Evolutionary conservation across 176 grass and related monocot genomes (phyloP).

Genomic region (Secale cereale): DNA sequence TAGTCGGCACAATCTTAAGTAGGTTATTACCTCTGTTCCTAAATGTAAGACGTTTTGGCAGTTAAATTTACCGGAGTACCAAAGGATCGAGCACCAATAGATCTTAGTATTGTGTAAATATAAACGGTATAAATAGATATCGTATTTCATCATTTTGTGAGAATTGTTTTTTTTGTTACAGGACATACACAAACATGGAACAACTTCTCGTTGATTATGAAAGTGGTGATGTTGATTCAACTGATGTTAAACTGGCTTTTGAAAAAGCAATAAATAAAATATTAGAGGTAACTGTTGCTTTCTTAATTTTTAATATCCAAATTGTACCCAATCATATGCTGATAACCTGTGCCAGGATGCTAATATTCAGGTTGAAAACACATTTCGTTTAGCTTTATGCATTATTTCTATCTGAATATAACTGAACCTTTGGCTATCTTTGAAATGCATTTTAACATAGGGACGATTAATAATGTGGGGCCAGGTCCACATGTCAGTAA

Average conservation of each 20-base stretch:
- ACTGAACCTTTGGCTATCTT: background rate
- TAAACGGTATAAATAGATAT: background rate
- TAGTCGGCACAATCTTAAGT: background rate
- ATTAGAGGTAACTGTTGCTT: background rate
- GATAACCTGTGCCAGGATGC: background rate
- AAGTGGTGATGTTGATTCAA: slow-evolving; percentile 41
- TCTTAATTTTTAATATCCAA: background rate
- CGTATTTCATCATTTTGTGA: background rate
- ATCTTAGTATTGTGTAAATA: background rate
- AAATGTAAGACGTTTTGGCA: too few relatives aligned
- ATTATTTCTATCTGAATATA: background rate
- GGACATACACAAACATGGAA: slow-evolving; percentile 44
- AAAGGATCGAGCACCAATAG: background rate
- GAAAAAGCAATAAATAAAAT: slow-evolving; percentile 29
- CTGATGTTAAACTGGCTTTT: slow-evolving; percentile 54
- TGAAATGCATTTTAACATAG: background rate
- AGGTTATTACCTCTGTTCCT: background rate
- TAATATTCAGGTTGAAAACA: slow-evolving; percentile 12
- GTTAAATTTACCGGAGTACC: background rate
- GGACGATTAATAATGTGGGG: background rate
- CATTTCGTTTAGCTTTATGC: background rate
- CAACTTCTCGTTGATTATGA: slow-evolving; percentile 47
- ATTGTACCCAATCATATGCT: background rate
- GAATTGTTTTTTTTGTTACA: background rate
- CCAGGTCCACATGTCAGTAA: background rate